Percentiles rank a stretch among this genome's conserved stretches.
Conservation (phyloP, 2,329 filamentous ascomycete genomes). For the Penicillium corylophilum region DNA sequence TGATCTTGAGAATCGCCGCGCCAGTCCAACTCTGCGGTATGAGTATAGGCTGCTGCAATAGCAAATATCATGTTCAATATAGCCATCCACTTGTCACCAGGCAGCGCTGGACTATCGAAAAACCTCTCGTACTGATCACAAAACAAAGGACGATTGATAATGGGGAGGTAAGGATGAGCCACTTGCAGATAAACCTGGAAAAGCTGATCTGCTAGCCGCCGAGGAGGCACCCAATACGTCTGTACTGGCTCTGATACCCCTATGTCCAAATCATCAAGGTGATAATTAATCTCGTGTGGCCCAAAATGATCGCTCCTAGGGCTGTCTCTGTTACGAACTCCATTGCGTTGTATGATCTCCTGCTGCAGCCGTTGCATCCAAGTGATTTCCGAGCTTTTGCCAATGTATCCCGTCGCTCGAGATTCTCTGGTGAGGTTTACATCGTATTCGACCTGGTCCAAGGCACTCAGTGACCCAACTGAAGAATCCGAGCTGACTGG, state of each 20-base stretch:
- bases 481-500: slow-evolving; percentile 6
- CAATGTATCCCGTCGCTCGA: slow-evolving; percentile 11
- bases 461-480: slow-evolving; percentile 8
- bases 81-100: slow-evolving; percentile 37
- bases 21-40: slow-evolving; percentile 27
- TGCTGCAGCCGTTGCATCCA: slow-evolving; percentile 13
- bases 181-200: slow-evolving; percentile 36
- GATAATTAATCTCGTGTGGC: slow-evolving; percentile 24
- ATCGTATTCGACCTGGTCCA: slow-evolving; percentile 13
- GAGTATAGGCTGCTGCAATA: slow-evolving; percentile 35
- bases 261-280: slow-evolving; percentile 39
- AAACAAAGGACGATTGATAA: slow-evolving; percentile 36
- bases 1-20: slow-evolving; percentile 30
- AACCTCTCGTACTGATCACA: slow-evolving; percentile 31
- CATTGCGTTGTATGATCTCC: not conserved
- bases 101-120: slow-evolving; percentile 19
- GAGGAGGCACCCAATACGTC: slow-evolving; percentile 34
- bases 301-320: not conserved
- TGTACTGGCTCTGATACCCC: slow-evolving; percentile 33
- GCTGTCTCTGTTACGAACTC: not conserved
- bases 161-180: slow-evolving; percentile 39
- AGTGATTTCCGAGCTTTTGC: slow-evolving; percentile 16
- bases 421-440: slow-evolving; percentile 8
- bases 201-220: slow-evolving; percentile 33
- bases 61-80: slow-evolving; percentile 45